Percentiles rank a stretch among this genome's conserved stretches.
These are phyloP conservation scores for Colletotrichum abscissum DNA, from an alignment of 2,329 filamentous ascomycete species.

Conservation along the genomic window DNA sequence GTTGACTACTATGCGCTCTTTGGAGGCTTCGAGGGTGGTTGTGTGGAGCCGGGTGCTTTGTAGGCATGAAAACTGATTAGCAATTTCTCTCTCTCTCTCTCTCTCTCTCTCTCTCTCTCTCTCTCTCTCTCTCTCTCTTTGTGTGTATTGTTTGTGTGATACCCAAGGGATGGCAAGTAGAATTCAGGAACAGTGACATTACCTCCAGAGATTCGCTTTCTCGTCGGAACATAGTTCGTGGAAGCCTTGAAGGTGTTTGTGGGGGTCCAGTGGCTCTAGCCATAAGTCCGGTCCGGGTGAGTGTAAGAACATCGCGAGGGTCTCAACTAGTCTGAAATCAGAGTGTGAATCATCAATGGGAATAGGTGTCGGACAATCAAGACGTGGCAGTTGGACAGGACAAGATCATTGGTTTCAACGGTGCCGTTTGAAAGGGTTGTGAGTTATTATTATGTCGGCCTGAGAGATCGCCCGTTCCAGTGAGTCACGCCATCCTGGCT, in stretches of 20 bases:
- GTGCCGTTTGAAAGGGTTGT: too few species aligned
- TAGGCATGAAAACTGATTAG: too few species aligned
- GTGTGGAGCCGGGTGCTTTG: not conserved
- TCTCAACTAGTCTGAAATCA: too few species aligned
- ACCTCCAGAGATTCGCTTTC: conserved; percentile 15
- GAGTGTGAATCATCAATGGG: not conserved
- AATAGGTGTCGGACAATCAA: not conserved
- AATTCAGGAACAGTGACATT: not conserved
- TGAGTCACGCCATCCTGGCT: not conserved
- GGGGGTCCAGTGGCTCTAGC: conserved; percentile 7
- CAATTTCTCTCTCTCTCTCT: too few species aligned
- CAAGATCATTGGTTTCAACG: too few species aligned
- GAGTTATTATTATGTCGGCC: not conserved
- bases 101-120: too few species aligned
- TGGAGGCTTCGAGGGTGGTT: not conserved
- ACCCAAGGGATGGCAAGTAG: not conserved
- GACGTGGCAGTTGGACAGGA: not conserved
- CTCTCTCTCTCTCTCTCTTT: too few species aligned
- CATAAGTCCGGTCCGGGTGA: not conserved
- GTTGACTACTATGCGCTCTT: not conserved
- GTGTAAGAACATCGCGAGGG: not conserved
- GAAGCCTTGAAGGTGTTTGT: conserved; percentile 4
- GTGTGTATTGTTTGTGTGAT: not conserved
- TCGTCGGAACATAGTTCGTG: conserved; percentile 13
- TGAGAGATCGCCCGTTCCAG: not conserved